These are phyloP conservation scores for Hirschfeldia incana DNA, from an alignment of 345 rosid genomes.

Conservation along the genomic window DNA sequence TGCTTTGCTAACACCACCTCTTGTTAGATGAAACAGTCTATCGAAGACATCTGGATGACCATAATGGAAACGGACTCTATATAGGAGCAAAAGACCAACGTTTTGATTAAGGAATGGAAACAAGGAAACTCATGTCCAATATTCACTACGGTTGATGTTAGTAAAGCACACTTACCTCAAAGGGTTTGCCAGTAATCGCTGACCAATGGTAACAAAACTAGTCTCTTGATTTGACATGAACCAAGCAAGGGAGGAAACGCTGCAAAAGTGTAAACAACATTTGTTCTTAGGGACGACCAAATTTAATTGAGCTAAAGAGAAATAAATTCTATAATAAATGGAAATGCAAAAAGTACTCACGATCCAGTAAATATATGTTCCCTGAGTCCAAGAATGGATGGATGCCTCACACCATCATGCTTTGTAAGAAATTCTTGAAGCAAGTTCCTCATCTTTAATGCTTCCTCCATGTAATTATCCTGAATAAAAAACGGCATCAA, in stretches of 20 bases:
- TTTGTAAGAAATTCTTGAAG: constrained; percentile 90
- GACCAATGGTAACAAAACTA: constrained; percentile 98
- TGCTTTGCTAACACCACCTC: constrained; percentile 99
- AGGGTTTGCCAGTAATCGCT: constrained; percentile 93
- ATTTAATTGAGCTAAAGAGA: neutral
- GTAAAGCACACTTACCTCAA: constrained; percentile 61
- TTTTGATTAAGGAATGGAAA: neutral
- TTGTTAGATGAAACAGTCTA: constrained; percentile 93
- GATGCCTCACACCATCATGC: constrained; percentile 90
- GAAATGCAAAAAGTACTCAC: constrained; percentile 41
- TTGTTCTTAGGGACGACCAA: constrained; percentile 4
- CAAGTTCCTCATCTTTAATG: constrained; percentile 94
- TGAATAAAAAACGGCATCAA: constrained; percentile 26
- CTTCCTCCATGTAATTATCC: constrained; percentile 99
- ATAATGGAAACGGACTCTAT: constrained; percentile 98
- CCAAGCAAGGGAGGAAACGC: constrained; percentile 99
- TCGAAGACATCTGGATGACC: constrained; percentile 99
- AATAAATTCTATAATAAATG: neutral
- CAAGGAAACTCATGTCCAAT: neutral
- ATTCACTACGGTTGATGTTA: constrained; percentile 13
- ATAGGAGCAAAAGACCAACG: neutral
- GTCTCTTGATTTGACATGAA: constrained; percentile 99
- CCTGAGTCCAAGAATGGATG: constrained; percentile 95
- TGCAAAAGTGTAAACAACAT: constrained; percentile 40
- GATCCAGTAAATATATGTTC: constrained; percentile 99